Percentiles rank a stretch among this genome's conserved stretches.
phyloP scores from a whole-genome alignment of 2,329 filamentous ascomycete genomes.

The Pestalotiopsis sp. region DNA sequence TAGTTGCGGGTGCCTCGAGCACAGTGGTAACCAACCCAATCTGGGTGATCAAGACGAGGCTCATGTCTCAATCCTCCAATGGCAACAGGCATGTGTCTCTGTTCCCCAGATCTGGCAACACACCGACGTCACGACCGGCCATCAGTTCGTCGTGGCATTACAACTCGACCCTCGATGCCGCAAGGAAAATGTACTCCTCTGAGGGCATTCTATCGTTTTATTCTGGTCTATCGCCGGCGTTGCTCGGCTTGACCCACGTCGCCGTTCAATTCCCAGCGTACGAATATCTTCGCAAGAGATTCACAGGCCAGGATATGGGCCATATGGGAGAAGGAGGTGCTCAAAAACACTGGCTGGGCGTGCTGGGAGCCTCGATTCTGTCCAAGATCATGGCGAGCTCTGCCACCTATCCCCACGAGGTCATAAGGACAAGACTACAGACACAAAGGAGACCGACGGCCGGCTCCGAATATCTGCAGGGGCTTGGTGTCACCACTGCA shows the following conservation, averaged over 20 bases:
- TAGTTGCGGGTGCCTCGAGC: constrained; percentile 88
- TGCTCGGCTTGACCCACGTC: constrained; percentile 91
- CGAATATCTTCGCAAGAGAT: constrained; percentile 86
- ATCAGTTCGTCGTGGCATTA: constrained; percentile 86
- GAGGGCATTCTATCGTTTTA: constrained; percentile 94
- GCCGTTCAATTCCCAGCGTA: constrained; percentile 97
- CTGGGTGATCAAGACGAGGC: constrained; percentile 97
- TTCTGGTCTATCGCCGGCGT: constrained; percentile 87
- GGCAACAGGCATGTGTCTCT: constrained; percentile 48
- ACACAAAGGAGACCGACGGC: constrained; percentile 80
- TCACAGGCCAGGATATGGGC: constrained; percentile 90
- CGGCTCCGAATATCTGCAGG: constrained; percentile 54
- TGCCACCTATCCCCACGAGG: constrained; percentile 96
- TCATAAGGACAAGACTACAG: constrained; percentile 89
- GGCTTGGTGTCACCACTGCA: constrained; percentile 47
- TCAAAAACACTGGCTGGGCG: constrained; percentile 77
- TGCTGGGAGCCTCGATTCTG: constrained; percentile 85
- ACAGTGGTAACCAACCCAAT: constrained; percentile 96
- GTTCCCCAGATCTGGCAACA: constrained; percentile 53
- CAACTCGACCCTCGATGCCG: constrained; percentile 84
- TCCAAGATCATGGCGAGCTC: constrained; percentile 95
- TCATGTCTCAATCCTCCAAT: constrained; percentile 83
- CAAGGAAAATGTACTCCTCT: constrained; percentile 90
- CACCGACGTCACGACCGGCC: constrained; percentile 56
- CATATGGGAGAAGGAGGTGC: constrained; percentile 59